These are phyloP conservation scores for Phytophthora agathidicida DNA, from an alignment of 352 stramenopile genomes.

Conservation along the genomic window DNA sequence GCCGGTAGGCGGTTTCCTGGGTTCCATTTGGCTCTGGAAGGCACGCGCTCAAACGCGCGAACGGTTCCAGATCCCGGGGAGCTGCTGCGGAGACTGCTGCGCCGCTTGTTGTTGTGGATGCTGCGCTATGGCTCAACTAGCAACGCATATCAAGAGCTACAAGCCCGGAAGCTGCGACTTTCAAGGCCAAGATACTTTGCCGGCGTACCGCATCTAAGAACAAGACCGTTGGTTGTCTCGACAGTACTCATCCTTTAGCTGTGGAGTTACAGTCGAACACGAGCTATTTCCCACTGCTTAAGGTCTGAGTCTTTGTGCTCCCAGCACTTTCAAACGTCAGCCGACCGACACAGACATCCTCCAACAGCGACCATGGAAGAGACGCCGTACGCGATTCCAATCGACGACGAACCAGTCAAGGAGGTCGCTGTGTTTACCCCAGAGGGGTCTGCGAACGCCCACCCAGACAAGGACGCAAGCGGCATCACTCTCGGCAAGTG, in stretches of 20 bases:
- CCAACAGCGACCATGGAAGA: background rate
- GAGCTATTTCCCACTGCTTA: too few relatives aligned
- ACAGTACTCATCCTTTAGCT: too few relatives aligned
- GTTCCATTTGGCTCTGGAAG: conserved; percentile 25
- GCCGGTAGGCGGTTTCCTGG: too few relatives aligned
- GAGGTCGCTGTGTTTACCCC: conserved; percentile 9
- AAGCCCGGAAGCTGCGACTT: conserved; percentile 45
- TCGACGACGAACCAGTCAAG: conserved; percentile 8
- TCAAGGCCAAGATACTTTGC: conserved; percentile 35
- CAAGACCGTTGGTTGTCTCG: too few relatives aligned
- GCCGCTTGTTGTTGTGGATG: conserved; percentile 39
- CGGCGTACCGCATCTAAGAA: conserved; percentile 32
- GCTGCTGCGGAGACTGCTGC: conserved; percentile 30
- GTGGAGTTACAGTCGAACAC: too few relatives aligned
- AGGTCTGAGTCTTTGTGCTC: too few relatives aligned
- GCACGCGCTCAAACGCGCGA: conserved; percentile 35
- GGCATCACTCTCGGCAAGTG: conserved; percentile 28
- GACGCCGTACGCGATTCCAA: conserved; percentile 7
- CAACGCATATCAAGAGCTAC: conserved; percentile 58
- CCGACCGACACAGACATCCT: background rate
- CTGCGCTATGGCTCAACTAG: conserved; percentile 49
- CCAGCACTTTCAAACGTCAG: background rate
- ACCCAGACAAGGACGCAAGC: background rate
- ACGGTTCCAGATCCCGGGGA: conserved; percentile 44
- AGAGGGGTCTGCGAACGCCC: background rate